These are phyloP conservation scores for Trichothecium roseum DNA, from an alignment of 2,329 filamentous ascomycete species.

Conservation along the genomic window DNA sequence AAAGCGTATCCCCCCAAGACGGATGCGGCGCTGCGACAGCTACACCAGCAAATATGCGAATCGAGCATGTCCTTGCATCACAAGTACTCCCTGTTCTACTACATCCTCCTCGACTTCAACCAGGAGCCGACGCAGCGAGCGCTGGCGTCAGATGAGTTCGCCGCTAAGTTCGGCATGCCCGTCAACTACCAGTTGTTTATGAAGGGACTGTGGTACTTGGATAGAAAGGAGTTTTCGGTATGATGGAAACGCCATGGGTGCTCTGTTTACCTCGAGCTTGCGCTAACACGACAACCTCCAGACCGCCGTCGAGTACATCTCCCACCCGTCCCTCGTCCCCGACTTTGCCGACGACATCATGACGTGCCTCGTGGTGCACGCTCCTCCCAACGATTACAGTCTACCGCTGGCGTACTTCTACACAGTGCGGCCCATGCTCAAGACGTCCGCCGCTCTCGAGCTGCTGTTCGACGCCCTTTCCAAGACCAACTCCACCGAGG, in stretches of 20 bases:
- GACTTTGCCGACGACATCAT: conserved; percentile 81
- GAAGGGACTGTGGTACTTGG: conserved; percentile 72
- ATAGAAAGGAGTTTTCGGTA: conserved; percentile 59
- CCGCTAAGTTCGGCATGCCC: conserved; percentile 54
- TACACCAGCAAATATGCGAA: conserved; percentile 61
- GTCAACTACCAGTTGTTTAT: conserved; percentile 71
- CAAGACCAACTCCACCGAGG: conserved; percentile 57
- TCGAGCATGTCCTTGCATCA: conserved; percentile 58
- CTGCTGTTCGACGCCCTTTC: conserved; percentile 62
- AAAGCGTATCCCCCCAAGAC: conserved; percentile 67
- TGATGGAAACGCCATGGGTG: conserved; percentile 4
- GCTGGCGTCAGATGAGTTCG: conserved; percentile 42
- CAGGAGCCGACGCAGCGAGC: conserved; percentile 7
- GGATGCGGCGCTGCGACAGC: conserved; percentile 53
- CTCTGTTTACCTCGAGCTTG: neutral
- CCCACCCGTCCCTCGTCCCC: conserved; percentile 67
- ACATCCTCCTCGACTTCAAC: conserved; percentile 67
- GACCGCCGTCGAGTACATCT: conserved; percentile 63
- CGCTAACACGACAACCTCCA: conserved; percentile 20
- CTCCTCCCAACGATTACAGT: conserved; percentile 47
- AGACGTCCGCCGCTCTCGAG: conserved; percentile 48
- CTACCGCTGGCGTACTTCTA: conserved; percentile 72
- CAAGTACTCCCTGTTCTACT: conserved; percentile 76
- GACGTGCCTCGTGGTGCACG: conserved; percentile 52
- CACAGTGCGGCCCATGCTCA: conserved; percentile 63